Percentiles rank a stretch among this genome's conserved stretches.
These are phyloP conservation scores for Manihot esculenta DNA, from an alignment of 441 rosid species.

Conservation along the genomic window DNA sequence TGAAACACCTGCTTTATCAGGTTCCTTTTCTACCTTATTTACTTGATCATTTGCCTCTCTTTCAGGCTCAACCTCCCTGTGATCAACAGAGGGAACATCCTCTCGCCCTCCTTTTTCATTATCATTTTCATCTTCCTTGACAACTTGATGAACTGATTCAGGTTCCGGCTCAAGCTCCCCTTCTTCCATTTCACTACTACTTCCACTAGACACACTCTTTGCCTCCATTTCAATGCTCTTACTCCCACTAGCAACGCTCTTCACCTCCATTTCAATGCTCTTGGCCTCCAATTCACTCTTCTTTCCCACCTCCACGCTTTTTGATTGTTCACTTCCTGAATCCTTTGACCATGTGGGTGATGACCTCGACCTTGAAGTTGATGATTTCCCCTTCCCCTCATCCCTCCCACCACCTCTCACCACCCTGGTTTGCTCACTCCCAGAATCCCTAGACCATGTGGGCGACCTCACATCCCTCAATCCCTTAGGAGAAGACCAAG, in stretches of 20 bases:
- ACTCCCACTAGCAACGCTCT: conserved; percentile 34
- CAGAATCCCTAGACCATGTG: conserved; percentile 65
- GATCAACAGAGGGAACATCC: conserved; percentile 24
- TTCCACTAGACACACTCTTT: conserved; percentile 43
- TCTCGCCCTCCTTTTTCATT: conserved; percentile 18
- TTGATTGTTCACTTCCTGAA: conserved; percentile 57
- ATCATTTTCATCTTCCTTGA: conserved; percentile 6
- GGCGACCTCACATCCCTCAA: conserved; percentile 67
- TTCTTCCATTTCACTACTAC: conserved; percentile 98
- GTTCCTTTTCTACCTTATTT: conserved; percentile 28
- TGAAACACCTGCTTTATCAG: conserved; percentile 23
- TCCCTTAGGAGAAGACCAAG: conserved; percentile 35
- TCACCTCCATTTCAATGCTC: conserved; percentile 31
- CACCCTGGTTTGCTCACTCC: conserved; percentile 29
- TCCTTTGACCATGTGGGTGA: conserved; percentile 38
- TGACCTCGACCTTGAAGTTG: conserved; percentile 31
- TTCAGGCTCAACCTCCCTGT: conserved; percentile 34
- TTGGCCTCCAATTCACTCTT: conserved; percentile 22
- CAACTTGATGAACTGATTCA: conserved; percentile 30
- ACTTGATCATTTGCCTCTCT: conserved; percentile 22
- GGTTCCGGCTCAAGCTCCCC: conserved; percentile 91
- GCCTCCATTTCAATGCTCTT: conserved; percentile 25
- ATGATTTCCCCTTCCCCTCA: conserved; percentile 28
- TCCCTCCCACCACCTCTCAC: conserved; percentile 42
- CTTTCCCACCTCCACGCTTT: conserved; percentile 43